Evolutionary conservation across 176 grass and related monocot genomes (phyloP), one percentile per base, ranked within the genome.

Genomic region (Ananas comosus): DNA sequence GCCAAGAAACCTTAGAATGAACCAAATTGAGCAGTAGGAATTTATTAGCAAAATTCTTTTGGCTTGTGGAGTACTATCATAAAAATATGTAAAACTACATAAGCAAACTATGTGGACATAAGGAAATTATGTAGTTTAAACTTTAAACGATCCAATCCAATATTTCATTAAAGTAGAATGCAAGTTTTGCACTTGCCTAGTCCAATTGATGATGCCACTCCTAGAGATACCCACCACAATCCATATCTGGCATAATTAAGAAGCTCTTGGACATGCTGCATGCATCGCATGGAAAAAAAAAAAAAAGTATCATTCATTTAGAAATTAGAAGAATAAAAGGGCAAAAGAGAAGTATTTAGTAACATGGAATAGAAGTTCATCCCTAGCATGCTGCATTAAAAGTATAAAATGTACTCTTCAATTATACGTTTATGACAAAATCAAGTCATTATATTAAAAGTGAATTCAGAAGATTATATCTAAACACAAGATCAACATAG

Each of bases 181-280:
- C 14, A 68, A 68, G 50, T 71, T 74, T 12, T 28, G 73, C 11
- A 77, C 86, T 85, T 88, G 80, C 94, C 94, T 77, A 97, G 74
- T 75, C 94, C 89, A 75, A 97, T 88, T 6, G 94, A 97, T 81
- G 94, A 97, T 81, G 82, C 87, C 10, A 97, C 94, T 64, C 89
- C 94, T 67, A 97, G 80, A 75, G 86, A 59, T 51, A 88, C 22
- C 94, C 94, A 97, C 94, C 94, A 97, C 52, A 97, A 78, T 59
- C 73, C 79, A 85, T 83, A 97, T 76, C 74, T 83, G 51, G 74
- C 56, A 80, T 93, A 97, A 71, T 50, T 56, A 85, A 93, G 63
- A 65, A 97, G 53, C 72, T 97, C 89, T 16, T 85, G 80, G 29
- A 88, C 69, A 86, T 85, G 78, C 94, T 97, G 87, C 76, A 89